Conservation (phyloP, 2,329 filamentous ascomycete genomes). For the Sporothrix schenckii region DNA sequence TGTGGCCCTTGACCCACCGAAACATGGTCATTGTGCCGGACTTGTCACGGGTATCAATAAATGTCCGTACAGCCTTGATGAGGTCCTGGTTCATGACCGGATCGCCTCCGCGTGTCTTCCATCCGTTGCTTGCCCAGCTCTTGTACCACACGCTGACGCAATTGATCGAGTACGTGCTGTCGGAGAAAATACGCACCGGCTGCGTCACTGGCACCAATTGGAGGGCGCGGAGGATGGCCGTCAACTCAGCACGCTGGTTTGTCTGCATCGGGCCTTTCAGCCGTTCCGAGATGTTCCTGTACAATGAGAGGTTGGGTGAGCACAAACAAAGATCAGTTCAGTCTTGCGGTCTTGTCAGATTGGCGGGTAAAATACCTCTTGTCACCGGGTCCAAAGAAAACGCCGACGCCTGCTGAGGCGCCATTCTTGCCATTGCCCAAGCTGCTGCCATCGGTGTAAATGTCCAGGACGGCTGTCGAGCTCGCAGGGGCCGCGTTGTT, state of each 20-base stretch:
- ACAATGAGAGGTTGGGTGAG: not conserved
- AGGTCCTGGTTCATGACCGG: conserved; percentile 86
- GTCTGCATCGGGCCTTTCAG: conserved; percentile 77
- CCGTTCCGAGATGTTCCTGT: conserved; percentile 71
- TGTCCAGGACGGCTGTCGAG: conserved; percentile 44
- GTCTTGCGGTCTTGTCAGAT: too few species aligned
- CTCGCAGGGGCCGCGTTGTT: not conserved
- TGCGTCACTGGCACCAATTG: conserved; percentile 70
- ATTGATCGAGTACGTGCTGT: conserved; percentile 88
- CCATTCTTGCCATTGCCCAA: conserved; percentile 59
- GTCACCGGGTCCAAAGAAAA: conserved; percentile 64
- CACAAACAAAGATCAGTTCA: not conserved
- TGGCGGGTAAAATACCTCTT: conserved; percentile 46
- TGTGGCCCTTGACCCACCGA: conserved; percentile 89
- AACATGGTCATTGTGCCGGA: conserved; percentile 68
- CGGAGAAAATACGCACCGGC: conserved; percentile 77
- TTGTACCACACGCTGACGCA: conserved; percentile 83
- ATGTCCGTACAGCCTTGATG: conserved; percentile 69
- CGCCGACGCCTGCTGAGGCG: conserved; percentile 64
- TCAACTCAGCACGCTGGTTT: conserved; percentile 94
- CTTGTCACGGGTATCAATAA: conserved; percentile 69
- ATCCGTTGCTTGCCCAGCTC: conserved; percentile 74
- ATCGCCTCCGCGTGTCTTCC: conserved; percentile 68
- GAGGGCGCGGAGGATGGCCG: conserved; percentile 80
- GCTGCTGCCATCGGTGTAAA: conserved; percentile 68